Evolutionary conservation across 495 filamentous ascomycete genomes (phyloP).

Genomic region (Cercophora sp.): DNA sequence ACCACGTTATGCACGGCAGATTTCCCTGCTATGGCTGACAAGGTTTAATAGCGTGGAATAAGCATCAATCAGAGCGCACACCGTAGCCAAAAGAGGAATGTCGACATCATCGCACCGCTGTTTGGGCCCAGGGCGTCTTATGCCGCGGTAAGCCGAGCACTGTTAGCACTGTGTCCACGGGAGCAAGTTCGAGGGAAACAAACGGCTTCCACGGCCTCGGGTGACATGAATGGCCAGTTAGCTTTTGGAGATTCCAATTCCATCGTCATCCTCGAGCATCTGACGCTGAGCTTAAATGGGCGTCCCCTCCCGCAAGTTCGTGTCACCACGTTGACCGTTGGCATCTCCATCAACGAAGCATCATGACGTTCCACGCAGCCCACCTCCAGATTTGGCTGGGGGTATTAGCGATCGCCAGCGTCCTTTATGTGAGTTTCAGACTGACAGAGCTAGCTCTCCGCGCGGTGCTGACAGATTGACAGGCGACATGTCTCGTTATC

Average conservation of each 20-base stretch:
- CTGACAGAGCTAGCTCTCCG: no score
- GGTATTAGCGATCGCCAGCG: constrained; percentile 8
- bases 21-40: no score
- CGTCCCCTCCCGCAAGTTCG: no score
- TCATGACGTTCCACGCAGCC: constrained; percentile 22
- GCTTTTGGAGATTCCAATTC: no score
- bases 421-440: constrained; percentile 23
- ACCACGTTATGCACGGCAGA: no score
- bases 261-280: no score
- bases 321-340: background rate
- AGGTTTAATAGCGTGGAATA: no score
- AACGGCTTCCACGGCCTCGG: background rate
- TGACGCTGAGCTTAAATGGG: no score
- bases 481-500: constrained; percentile 33
- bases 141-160: constrained; percentile 27
- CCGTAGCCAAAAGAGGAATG: constrained; percentile 12
- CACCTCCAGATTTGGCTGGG: constrained; percentile 32
- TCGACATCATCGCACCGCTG: constrained; percentile 23
- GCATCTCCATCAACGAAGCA: background rate
- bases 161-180: background rate
- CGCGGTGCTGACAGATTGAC: background rate
- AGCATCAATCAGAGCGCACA: background rate
- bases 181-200: background rate
- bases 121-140: constrained; percentile 2
- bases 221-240: no score